Base-by-base conservation (phyloP, 2,329 filamentous ascomycete genomes). In the Lachnellula subtilissima region DNA sequence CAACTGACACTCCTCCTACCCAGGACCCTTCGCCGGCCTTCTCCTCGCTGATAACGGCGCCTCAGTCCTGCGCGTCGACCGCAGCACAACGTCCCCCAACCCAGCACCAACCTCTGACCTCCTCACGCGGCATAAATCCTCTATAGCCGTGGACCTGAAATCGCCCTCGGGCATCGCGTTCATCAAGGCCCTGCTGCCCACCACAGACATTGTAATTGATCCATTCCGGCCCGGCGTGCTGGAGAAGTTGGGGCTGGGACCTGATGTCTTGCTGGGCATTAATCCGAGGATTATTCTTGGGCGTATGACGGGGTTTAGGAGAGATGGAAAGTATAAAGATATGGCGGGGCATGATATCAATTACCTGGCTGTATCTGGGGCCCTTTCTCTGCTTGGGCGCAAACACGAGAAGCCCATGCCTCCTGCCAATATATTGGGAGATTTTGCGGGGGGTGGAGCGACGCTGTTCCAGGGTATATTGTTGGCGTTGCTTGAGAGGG, bases 331-430 rank as follows among this genome's bases (percentile, higher is more conserved):
- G 65, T 97, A 96, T 73, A 83, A 82, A 48, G 75, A 81, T 66
- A 97, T 96, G 92, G 91, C 92, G 0, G 92, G 92, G 46, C 92
- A 97, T 70, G 92, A 97, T 70, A 96, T 97, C 71, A 97, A 97
- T 70, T 97, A 97, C 73, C 86, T 97, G 43, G 90, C 92, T 49
- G 89, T 96, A 0, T 88, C 87, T 0, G 93, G 93, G 0, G 86
- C 88, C 1, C 74, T 97, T 28, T 80, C 81, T 0, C 77, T 96
- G 73, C 81, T 97, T 3, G 93, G 93, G 0, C 78, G 88, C 0
- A 75, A 76, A 28, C 80, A 78, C 15, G 82, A 86, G 67, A 85
- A 83, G 61, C 93, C 93, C 1, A 85, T 87, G 59, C 81, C 92
- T 17, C 94, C 94, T 0, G 83, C 78, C 5, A 97, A 97, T 67